Percentiles rank a stretch among this genome's conserved stretches.
phyloP scores from a whole-genome alignment of 805 yeast genomes.

The Wickerhamomyces sydowiorum region DNA sequence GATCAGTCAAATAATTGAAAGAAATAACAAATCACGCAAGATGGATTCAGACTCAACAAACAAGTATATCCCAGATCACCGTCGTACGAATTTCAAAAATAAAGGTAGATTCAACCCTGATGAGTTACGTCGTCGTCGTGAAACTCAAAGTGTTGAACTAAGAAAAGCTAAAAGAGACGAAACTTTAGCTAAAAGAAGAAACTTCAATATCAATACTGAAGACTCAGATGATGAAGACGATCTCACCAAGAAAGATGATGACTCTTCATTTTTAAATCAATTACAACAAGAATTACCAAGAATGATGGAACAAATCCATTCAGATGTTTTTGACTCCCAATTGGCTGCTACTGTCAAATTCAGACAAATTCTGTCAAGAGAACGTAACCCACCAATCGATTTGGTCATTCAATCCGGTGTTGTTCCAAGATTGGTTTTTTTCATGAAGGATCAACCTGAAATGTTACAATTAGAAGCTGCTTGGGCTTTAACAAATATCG shows the following conservation, averaged over 20 bases:
- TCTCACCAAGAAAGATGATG: constrained; percentile 23
- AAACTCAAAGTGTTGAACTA: constrained; percentile 92
- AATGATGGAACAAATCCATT: constrained; percentile 76
- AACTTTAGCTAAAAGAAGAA: constrained; percentile 88
- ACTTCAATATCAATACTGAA: constrained; percentile 47
- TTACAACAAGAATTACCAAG: constrained; percentile 69
- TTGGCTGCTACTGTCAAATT: constrained; percentile 87
- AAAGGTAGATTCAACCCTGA: constrained; percentile 91
- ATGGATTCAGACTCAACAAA: constrained; percentile 76
- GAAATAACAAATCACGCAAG: not conserved
- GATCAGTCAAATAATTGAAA: not conserved
- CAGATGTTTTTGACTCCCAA: constrained; percentile 73
- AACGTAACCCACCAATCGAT: constrained; percentile 94
- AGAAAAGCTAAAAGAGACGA: constrained; percentile 97
- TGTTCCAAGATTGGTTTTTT: constrained; percentile 83
- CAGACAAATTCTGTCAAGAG: constrained; percentile 89
- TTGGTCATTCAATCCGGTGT: constrained; percentile 90
- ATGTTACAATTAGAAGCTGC: constrained; percentile 96
- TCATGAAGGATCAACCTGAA: constrained; percentile 76
- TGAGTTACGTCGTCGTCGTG: constrained; percentile 96
- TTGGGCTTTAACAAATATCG: constrained; percentile 99
- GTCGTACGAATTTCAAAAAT: constrained; percentile 94
- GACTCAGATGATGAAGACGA: constrained; percentile 46
- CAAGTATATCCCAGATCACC: constrained; percentile 93
- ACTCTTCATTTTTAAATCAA: constrained; percentile 38